phyloP scores from a whole-genome alignment of 1,284 basidiomycete genomes.

The Hortiboletus rubellus region DNA sequence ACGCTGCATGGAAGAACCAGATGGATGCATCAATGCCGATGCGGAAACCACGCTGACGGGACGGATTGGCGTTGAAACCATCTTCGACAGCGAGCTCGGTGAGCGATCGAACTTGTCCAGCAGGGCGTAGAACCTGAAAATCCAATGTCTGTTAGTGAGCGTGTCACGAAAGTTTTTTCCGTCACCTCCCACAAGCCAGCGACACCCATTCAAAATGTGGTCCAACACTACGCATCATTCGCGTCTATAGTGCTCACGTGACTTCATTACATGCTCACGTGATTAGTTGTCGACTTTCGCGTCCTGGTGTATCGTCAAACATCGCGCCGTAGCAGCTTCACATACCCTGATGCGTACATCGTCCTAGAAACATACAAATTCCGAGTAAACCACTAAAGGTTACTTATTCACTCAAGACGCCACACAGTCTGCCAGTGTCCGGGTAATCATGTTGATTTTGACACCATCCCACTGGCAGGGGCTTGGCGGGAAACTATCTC shows the following conservation, averaged over 20 bases:
- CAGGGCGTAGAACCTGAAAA: slow-evolving; percentile 60
- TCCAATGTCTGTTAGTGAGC: background rate
- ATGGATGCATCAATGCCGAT: slow-evolving; percentile 80
- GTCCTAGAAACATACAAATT: no score
- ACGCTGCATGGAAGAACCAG: slow-evolving; percentile 79
- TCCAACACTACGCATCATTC: background rate
- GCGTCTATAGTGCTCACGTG: slow-evolving; percentile 13
- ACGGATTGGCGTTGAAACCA: slow-evolving; percentile 64
- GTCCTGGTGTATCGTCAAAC: no score
- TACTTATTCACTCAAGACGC: no score
- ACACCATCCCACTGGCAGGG: no score
- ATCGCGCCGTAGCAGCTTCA: no score
- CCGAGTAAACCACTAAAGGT: no score
- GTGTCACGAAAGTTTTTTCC: background rate
- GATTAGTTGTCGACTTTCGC: background rate
- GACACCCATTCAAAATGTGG: slow-evolving; percentile 43
- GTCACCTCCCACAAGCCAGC: slow-evolving; percentile 47
- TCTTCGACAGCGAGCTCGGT: slow-evolving; percentile 68
- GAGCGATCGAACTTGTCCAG: slow-evolving; percentile 60
- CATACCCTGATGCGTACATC: no score
- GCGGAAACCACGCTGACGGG: slow-evolving; percentile 61
- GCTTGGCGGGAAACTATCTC: no score
- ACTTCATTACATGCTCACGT: slow-evolving; percentile 8
- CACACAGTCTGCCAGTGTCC: no score
- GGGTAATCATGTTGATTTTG: no score